Evolutionary conservation across 2,329 filamentous ascomycete genomes (phyloP), one percentile per base, ranked within the genome.

Genomic region (Calonectria multiphialidica): DNA sequence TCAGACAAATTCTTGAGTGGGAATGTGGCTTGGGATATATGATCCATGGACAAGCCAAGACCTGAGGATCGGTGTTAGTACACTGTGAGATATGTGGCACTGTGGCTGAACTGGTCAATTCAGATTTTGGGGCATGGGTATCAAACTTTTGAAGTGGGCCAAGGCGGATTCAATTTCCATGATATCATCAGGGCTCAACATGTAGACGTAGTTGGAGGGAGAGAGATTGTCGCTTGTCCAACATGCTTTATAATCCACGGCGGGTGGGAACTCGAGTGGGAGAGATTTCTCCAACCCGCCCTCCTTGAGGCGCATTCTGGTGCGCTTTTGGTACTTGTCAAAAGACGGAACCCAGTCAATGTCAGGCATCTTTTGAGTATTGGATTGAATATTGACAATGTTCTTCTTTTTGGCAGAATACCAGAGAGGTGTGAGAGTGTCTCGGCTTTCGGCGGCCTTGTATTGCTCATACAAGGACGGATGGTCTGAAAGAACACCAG

Each of bases 191-290:
- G 23, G 3, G 7, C 23, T 47, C 18, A 63, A 16, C 5, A 15
- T 12, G 40, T 63, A 45, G 15, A 63, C 16, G n/a, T 63, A 63
- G 25, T 45, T 28, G 7, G 21, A 40, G 2, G 59, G 59, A 8
- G 28, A 21, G 6, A 63, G 16, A 28, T 47, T 44, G 8, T 25
- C 23, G 10, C 72, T 70, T 67, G 16, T 68, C 63, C 63, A 72
- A 18, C 44, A 47, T 6, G 44, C 44, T 5, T 47, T 8, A 7
- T 47, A 47, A 8, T 47, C 44, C 8, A 47, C 44, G 12, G n/a
- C 4, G 12, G 44, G 3, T 47, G 44, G 44, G 44, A 47, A 47
- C n/a, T 13, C 21, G 12, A 23, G 21, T 23, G 44, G 44, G 21
- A 47, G 44, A 10, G n/a, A 47, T 47, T 47, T 21, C 9, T 18